Conservation (phyloP, 257 asterid genomes). For the Fraxinus americana region DNA sequence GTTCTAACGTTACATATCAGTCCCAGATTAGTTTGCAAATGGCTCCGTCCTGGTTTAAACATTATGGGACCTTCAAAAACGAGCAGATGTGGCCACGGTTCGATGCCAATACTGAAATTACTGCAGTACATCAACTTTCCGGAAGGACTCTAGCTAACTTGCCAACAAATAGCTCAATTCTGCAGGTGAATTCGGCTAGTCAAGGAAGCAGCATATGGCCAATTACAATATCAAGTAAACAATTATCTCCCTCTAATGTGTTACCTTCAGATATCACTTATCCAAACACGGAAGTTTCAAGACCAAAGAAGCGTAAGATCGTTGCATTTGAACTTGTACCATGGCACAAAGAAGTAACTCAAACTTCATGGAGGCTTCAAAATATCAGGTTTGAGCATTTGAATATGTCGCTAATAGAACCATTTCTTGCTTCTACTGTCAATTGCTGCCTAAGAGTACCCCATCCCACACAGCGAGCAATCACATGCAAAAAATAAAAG, state of each 20-base stretch:
- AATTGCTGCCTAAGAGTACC: not conserved
- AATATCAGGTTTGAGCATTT: slow-evolving; percentile 43
- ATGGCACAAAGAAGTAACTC: slow-evolving; percentile 71
- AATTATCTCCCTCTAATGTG: slow-evolving; percentile 27
- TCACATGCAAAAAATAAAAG: not conserved
- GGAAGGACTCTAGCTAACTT: slow-evolving; percentile 33
- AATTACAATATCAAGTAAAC: slow-evolving; percentile 30
- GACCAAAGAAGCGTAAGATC: slow-evolving; percentile 60
- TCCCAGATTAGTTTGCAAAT: slow-evolving; percentile 41
- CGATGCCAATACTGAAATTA: slow-evolving; percentile 29
- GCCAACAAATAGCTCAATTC: slow-evolving; percentile 33
- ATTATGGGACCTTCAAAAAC: slow-evolving; percentile 43
- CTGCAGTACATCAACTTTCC: slow-evolving; percentile 32
- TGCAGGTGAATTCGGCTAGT: slow-evolving; percentile 41
- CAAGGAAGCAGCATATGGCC: slow-evolving; percentile 36
- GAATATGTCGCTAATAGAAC: not conserved
- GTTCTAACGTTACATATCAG: slow-evolving; percentile 30
- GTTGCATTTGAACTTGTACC: slow-evolving; percentile 46
- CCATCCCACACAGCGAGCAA: not conserved
- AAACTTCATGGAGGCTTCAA: slow-evolving; percentile 35
- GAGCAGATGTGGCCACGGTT: slow-evolving; percentile 38
- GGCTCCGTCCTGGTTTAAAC: slow-evolving; percentile 63
- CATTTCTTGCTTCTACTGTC: not conserved
- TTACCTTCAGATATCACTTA: slow-evolving; percentile 37
- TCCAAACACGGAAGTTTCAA: slow-evolving; percentile 37